Evolutionary conservation across 768 basidiomycete genomes (phyloP).

Genomic region (Podaxis pistillaris): DNA sequence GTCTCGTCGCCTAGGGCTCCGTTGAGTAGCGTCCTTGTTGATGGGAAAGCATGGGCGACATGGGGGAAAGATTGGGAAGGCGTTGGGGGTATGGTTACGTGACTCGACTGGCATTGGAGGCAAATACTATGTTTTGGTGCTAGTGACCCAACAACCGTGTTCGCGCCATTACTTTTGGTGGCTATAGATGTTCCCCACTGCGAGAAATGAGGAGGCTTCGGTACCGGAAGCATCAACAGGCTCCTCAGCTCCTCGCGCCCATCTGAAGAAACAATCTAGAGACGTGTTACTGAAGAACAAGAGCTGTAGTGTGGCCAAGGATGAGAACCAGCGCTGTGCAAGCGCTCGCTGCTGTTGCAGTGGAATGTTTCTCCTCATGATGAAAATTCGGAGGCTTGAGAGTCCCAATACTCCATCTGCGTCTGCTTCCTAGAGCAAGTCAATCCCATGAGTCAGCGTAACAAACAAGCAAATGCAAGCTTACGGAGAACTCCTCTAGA

Average conservation of each 20-base stretch:
- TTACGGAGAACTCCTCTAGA: background rate
- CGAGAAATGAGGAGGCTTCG: background rate
- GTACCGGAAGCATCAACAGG: background rate
- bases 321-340: background rate
- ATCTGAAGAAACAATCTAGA: background rate
- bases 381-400: background rate
- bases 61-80: no score
- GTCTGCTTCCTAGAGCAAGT: background rate
- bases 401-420: background rate
- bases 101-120: no score
- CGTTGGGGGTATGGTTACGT: no score
- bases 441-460: background rate
- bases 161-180: background rate
- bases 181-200: background rate
- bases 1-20: no score
- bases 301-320: background rate
- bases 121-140: no score
- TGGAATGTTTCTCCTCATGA: background rate
- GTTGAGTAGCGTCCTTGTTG: background rate
- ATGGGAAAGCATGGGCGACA: background rate
- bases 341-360: background rate
- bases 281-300: background rate
- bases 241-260: background rate
- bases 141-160: background rate
- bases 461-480: background rate